phyloP scores from a whole-genome alignment of 495 filamentous ascomycete genomes.

The Aspergillus haitiensis region DNA sequence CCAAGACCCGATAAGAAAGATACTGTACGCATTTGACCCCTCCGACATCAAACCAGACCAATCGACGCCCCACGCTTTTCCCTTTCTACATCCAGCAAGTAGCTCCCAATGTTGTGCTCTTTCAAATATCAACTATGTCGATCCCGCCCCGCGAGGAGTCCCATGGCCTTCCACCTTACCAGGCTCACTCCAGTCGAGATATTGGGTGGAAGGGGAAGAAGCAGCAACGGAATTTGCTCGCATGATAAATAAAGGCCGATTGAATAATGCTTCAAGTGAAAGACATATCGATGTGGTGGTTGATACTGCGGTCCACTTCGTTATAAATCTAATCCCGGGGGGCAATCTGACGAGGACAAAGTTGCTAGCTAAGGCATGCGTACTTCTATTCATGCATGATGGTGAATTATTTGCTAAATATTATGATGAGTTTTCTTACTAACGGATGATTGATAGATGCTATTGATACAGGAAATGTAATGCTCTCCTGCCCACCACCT shows the following conservation, averaged over 20 bases:
- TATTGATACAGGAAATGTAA: slow-evolving; percentile 16
- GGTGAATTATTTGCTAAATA: slow-evolving; percentile 1
- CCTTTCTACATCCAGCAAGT: neutral
- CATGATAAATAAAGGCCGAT: neutral
- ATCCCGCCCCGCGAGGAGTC: slow-evolving; percentile 6
- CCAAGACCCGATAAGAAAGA: neutral
- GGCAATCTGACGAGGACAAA: slow-evolving; percentile 10
- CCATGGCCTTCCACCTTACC: slow-evolving; percentile 16
- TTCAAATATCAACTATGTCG: slow-evolving; percentile 7
- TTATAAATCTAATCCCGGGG: slow-evolving; percentile 8
- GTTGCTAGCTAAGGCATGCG: slow-evolving; percentile 11
- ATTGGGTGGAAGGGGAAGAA: slow-evolving; percentile 20
- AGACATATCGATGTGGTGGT: slow-evolving; percentile 10
- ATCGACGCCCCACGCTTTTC: neutral
- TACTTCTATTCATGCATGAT: slow-evolving; percentile 21
- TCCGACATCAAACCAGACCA: neutral
- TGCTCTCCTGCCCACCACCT: neutral
- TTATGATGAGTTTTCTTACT: neutral
- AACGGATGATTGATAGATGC: slow-evolving; percentile 6
- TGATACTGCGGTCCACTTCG: slow-evolving; percentile 16
- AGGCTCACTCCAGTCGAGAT: slow-evolving; percentile 16
- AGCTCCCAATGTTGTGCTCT: neutral
- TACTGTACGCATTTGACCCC: slow-evolving; percentile 17
- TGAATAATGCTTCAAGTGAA: neutral
- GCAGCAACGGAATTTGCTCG: slow-evolving; percentile 10